Evolutionary conservation across 768 basidiomycete species (phyloP), one percentile per base, ranked within the genome.

Genomic region (Rhodotorula paludigena): DNA sequence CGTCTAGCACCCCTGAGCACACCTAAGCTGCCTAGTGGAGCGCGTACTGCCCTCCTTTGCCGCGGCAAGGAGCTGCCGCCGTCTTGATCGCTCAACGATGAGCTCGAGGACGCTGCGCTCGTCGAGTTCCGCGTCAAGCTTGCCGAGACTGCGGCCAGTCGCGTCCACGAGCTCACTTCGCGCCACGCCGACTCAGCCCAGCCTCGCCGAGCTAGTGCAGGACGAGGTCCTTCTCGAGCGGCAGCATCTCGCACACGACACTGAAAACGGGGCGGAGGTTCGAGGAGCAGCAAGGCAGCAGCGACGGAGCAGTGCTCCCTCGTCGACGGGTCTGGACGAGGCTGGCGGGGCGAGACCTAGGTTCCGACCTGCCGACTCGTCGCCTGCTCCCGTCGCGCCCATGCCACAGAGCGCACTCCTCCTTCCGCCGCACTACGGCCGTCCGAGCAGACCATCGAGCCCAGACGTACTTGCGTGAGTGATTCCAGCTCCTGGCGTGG

Each of bases 341-440:
- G 32, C 35, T 33, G 23, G 23, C 33, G 53, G 25, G 23, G n/a
- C 39, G 15, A 21, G 20, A 16, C 18, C 42, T 21, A 21, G 14
- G 8, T 21, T 42, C 20, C 42, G 42, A 18, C 23, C 42, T 18
- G 42, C 23, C 42, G 42, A 21, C 42, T 42, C 42, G 42, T 20
- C 42, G 3, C 42, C 42, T 21, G 42, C 42, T 14, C 25, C 12
- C 25, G 51, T 32, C 23, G 11, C 18, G 6, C 4, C 23, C 48
- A 1, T n/a, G 3, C 35, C 35, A 35, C 58, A 15, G 7, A 25
- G 25, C n/a, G 49, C 39, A 10, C 20, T 28, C 39, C 62, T 71
- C 21, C 33, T 68, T 3, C 71, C 71, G n/a, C 71, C 71, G 7
- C 57, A 65, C 23, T 72, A 68, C 23, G 71, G 66, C 15, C 28